Evolutionary conservation across 2,329 filamentous ascomycete species (phyloP).

Genomic region (Beauveria pseudobassiana): DNA sequence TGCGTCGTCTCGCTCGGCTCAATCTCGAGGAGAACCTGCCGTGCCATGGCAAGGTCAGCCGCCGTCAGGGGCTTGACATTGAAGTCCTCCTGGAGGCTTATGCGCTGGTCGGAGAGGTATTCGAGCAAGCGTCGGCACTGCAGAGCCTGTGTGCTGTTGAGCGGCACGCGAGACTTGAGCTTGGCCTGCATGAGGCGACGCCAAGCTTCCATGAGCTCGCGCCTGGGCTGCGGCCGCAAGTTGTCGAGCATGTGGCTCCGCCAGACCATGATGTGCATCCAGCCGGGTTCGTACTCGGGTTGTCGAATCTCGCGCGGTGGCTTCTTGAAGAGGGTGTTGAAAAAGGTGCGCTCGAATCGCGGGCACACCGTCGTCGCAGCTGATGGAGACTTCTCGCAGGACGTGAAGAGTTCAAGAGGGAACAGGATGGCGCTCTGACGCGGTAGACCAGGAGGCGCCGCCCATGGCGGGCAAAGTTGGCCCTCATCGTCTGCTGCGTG

Average conservation of each 20-base stretch:
- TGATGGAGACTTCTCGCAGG: conserved; percentile 18
- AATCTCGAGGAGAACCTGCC: conserved; percentile 33
- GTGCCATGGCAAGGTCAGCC: conserved; percentile 37
- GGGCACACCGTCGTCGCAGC: conserved; percentile 18
- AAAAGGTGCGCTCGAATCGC: conserved; percentile 39
- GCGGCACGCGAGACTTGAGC: conserved; percentile 33
- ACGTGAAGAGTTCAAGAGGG: conserved; percentile 20
- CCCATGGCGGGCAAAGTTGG: conserved; percentile 37
- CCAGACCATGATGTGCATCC: conserved; percentile 64
- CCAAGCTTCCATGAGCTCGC: conserved; percentile 60
- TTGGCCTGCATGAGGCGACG: conserved; percentile 55
- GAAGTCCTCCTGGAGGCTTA: conserved; percentile 15
- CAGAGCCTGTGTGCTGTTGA: conserved; percentile 61
- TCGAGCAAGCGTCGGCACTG: conserved; percentile 49
- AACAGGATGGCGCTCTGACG: conserved; percentile 26
- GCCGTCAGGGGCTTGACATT: conserved; percentile 26
- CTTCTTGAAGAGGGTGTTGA: conserved; percentile 53
- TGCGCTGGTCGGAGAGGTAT: conserved; percentile 39
- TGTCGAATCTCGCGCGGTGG: conserved; percentile 52
- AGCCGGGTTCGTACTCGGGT: conserved; percentile 60
- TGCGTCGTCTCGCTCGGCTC: conserved; percentile 35
- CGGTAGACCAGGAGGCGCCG: conserved; percentile 31
- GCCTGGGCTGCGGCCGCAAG: conserved; percentile 53
- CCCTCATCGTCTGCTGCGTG: conserved; percentile 28
- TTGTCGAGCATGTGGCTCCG: conserved; percentile 54